Base-by-base conservation (phyloP, 2,329 filamentous ascomycete species). In the Aphanoascus verrucosus region DNA sequence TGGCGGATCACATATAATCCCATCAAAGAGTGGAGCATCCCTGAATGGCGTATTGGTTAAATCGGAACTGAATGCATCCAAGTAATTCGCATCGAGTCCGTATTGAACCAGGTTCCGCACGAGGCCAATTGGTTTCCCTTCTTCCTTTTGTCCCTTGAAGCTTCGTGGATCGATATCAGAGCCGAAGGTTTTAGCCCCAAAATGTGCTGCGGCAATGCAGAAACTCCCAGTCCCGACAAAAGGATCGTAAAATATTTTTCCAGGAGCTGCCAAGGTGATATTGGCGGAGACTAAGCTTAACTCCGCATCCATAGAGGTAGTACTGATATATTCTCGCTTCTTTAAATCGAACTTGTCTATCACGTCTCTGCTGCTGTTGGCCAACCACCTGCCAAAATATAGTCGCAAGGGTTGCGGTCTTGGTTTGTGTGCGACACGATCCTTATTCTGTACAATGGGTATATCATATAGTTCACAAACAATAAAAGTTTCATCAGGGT, bases 161-260 rank as follows among this genome's bases (percentile, higher is more conserved):
- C 85, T 89, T 14, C 93, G 80, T 1, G 89, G 89, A 66, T 98
- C 93, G 55, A 98, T 95, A 68, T 98, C 93, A 61, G 86, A 91
- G 4, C 93, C 93, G 65, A 88, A 84, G 0, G 84, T 82, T 12
- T 86, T 67, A 1, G 90, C 88, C 1, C 93, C 93, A 63, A 94
- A 96, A 68, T 95, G 85, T 1, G 90, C 86, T 61, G 87, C 91
- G 0, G 93, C 88, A 20, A 98, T 75, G 0, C 88, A 86, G 64
- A 98, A 97, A 52, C 88, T 91, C 4, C 91, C 93, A 0, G 93
- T 97, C 3, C 93, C 93, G 55, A 93, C 89, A 65, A 98, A 98
- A 0, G 93, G 93, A 62, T 98, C 93, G 63, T 91, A 96, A 62
- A 94, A 87, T 1, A 97, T 66, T 64, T 87, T 94, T 0, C 88